Conservation (phyloP, 495 filamentous ascomycete genomes). For the Trichocladium uniseriatum region DNA sequence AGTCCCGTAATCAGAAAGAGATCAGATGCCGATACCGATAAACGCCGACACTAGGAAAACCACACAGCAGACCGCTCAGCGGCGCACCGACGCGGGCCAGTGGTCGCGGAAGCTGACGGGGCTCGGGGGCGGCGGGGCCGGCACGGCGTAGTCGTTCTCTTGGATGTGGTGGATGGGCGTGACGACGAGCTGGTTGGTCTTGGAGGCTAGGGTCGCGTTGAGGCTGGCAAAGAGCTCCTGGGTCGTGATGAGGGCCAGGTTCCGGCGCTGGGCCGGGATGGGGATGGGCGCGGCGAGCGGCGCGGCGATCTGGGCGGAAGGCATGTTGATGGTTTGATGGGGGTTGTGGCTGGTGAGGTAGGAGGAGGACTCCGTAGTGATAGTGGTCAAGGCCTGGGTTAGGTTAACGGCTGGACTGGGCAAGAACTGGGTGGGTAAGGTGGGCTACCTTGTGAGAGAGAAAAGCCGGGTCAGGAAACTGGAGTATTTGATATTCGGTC, state of each 20-base stretch:
- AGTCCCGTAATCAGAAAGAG: no score
- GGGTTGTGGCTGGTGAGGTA: neutral
- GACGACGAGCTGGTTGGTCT: constrained; percentile 25
- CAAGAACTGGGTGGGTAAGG: neutral
- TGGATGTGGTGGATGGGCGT: constrained; percentile 37
- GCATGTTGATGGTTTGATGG: constrained; percentile 30
- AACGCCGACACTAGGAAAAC: neutral
- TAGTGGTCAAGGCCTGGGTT: neutral
- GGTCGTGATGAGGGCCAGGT: constrained; percentile 27
- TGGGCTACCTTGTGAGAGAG: neutral
- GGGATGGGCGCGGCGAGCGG: constrained; percentile 38
- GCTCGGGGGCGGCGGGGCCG: constrained; percentile 41
- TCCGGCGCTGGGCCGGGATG: constrained; percentile 31
- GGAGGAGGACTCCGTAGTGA: neutral
- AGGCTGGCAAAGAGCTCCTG: constrained; percentile 41
- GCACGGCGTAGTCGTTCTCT: constrained; percentile 42
- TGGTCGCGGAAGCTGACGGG: constrained; percentile 41
- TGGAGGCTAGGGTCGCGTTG: constrained; percentile 35
- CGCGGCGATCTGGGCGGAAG: constrained; percentile 16
- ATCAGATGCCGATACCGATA: no score
- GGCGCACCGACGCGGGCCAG: constrained; percentile 30
- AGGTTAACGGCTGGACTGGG: neutral
- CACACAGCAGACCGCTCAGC: constrained; percentile 9
- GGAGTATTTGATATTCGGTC: constrained; percentile 1
- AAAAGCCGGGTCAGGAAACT: neutral